Conservation (phyloP, 371 early-diverging fungal species). For the Mucor mucedo region DNA sequence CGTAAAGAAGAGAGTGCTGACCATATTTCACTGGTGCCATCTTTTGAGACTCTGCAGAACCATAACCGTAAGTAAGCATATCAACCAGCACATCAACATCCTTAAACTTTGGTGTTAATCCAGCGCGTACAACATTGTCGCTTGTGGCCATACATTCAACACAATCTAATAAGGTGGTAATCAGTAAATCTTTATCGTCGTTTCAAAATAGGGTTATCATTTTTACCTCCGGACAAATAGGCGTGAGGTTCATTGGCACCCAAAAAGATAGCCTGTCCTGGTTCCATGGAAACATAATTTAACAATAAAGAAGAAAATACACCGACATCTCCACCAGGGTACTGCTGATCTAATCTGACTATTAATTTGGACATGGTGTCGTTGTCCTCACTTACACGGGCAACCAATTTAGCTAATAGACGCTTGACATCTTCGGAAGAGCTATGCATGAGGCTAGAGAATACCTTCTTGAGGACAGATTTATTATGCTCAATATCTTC, state of each 20-base stretch:
- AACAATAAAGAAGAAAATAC: conserved; percentile 86
- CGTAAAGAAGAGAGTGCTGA: conserved; percentile 74
- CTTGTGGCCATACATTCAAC: conserved; percentile 98
- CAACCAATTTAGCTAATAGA: conserved; percentile 59
- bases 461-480: conserved; percentile 65
- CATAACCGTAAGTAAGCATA: conserved; percentile 93
- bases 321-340: conserved; percentile 91
- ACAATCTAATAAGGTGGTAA: conserved; percentile 68
- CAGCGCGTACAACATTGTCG: conserved; percentile 97
- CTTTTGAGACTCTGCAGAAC: conserved; percentile 78
- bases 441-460: conserved; percentile 74
- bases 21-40: conserved; percentile 59
- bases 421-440: conserved; percentile 52
- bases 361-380: conserved; percentile 67
- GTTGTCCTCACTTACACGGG: conserved; percentile 42
- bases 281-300: conserved; percentile 80
- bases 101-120: conserved; percentile 97
- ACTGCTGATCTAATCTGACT: conserved; percentile 78
- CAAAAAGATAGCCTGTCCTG: conserved; percentile 93
- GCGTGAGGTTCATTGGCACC: conserved; percentile 98
- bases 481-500: conserved; percentile 52
- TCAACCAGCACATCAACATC: conserved; percentile 90
- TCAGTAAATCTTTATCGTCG: not conserved
- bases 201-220: not conserved
- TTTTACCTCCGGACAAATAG: conserved; percentile 88